phyloP scores from a whole-genome alignment of 208 protist species.

The Trypanosomatidae sp. region DNA sequence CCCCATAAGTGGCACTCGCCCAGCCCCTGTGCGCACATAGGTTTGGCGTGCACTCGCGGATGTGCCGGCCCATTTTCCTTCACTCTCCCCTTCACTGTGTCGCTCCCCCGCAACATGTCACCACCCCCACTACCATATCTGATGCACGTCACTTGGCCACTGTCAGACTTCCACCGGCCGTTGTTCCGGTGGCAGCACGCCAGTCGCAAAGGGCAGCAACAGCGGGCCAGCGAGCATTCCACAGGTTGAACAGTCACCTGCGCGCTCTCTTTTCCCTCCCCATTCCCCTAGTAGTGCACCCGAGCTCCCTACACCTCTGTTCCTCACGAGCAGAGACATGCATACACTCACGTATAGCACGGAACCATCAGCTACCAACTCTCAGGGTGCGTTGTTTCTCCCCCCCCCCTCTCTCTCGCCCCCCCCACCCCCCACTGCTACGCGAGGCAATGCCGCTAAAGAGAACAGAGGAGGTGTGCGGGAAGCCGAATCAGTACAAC shows the following conservation, averaged over 20 bases:
- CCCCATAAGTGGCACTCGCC: neutral
- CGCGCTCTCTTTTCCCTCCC: neutral
- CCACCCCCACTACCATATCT: neutral
- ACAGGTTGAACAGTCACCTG: neutral
- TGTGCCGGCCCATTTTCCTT: neutral
- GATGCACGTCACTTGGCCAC: neutral
- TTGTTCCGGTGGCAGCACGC: neutral
- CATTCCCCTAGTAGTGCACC: neutral
- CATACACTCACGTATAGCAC: neutral
- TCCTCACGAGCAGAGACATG: neutral
- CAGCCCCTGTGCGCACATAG: neutral
- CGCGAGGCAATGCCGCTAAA: constrained; percentile 20
- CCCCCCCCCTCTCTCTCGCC: neutral
- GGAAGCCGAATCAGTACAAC: constrained; percentile 83
- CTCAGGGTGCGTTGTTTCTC: neutral
- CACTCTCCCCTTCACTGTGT: neutral
- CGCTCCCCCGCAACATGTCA: no score
- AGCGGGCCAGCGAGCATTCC: neutral
- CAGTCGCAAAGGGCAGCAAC: neutral
- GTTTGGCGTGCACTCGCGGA: neutral
- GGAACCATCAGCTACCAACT: neutral
- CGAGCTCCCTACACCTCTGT: neutral
- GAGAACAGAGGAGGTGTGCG: constrained; percentile 71
- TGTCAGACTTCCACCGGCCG: neutral
- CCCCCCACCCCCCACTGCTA: no score